These are phyloP conservation scores for Heracleum sosnowskyi DNA, from an alignment of 129 eudicot genomes.

Conservation along the genomic window DNA sequence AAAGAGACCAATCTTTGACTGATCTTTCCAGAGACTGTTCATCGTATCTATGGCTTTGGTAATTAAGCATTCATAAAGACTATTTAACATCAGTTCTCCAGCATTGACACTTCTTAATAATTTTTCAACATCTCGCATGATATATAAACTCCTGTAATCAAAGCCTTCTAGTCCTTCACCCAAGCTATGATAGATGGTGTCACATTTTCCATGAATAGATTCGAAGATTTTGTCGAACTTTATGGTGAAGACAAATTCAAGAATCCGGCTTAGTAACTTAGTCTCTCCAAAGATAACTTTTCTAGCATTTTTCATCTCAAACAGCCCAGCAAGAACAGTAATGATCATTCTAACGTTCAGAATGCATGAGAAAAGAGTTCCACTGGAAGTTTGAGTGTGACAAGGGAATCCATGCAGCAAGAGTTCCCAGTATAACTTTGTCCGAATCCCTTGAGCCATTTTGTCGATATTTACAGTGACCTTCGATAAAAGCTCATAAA, in stretches of 20 bases:
- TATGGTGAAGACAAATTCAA: constrained; percentile 45
- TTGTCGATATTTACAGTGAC: constrained; percentile 43
- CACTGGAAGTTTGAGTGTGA: constrained; percentile 46
- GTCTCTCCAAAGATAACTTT: constrained; percentile 33
- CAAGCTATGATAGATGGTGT: constrained; percentile 41
- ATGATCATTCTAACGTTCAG: constrained; percentile 59
- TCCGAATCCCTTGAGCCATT: constrained; percentile 47
- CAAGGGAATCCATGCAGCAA: constrained; percentile 86
- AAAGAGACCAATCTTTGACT: constrained; percentile 35
- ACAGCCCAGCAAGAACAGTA: constrained; percentile 42
- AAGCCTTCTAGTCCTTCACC: constrained; percentile 42
- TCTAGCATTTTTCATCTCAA: constrained; percentile 30
- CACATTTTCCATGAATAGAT: constrained; percentile 56
- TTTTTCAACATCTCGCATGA: constrained; percentile 61
- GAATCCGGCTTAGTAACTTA: constrained; percentile 44
- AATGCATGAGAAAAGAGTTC: constrained; percentile 63
- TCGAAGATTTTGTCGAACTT: constrained; percentile 63
- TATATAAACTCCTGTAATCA: constrained; percentile 53
- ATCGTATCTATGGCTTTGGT: constrained; percentile 51
- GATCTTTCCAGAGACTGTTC: constrained; percentile 46
- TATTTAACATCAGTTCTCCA: constrained; percentile 30
- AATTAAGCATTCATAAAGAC: constrained; percentile 47
- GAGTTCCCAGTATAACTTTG: constrained; percentile 55
- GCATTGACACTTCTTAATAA: constrained; percentile 36
- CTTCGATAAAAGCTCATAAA: constrained; percentile 46